phyloP scores from a whole-genome alignment of 2,329 filamentous ascomycete genomes.

The Alternaria metachromatica region DNA sequence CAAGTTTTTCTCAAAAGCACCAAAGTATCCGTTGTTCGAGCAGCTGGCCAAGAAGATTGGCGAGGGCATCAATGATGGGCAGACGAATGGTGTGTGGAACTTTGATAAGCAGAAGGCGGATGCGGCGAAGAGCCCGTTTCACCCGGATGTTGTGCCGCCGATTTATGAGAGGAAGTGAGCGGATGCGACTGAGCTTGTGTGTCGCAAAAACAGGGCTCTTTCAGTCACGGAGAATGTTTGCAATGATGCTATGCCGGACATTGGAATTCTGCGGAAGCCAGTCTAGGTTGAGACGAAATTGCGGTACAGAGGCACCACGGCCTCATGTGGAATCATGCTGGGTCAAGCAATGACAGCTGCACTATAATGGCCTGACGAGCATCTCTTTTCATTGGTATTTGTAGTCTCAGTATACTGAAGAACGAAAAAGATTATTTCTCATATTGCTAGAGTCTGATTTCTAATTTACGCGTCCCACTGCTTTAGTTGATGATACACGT shows the following conservation, averaged over 20 bases:
- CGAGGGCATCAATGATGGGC: slow-evolving; percentile 64
- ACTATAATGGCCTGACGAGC: neutral
- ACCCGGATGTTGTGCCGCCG: slow-evolving; percentile 35
- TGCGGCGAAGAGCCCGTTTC: slow-evolving; percentile 36
- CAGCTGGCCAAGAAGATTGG: slow-evolving; percentile 55
- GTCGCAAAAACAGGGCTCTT: neutral
- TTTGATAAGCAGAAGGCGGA: slow-evolving; percentile 64
- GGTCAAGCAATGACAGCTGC: neutral
- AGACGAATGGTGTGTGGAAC: slow-evolving; percentile 74
- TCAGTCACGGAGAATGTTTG: too few species aligned
- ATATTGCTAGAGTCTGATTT: rapidly evolving
- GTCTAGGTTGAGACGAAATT: neutral
- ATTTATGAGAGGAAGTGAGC: slow-evolving; percentile 31
- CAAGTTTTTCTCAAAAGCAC: slow-evolving; percentile 72
- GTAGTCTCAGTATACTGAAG: neutral
- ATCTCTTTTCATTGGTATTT: neutral
- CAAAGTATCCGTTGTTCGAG: slow-evolving; percentile 53
- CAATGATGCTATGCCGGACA: too few species aligned
- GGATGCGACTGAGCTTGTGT: neutral
- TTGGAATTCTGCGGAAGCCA: too few species aligned
- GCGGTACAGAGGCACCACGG: neutral
- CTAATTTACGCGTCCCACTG: neutral
- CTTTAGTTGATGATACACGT: neutral
- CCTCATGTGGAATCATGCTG: neutral
- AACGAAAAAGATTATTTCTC: neutral